Evolutionary conservation across 352 stramenopile species (phyloP).

Genomic region (Phytophthora sansomeana): DNA sequence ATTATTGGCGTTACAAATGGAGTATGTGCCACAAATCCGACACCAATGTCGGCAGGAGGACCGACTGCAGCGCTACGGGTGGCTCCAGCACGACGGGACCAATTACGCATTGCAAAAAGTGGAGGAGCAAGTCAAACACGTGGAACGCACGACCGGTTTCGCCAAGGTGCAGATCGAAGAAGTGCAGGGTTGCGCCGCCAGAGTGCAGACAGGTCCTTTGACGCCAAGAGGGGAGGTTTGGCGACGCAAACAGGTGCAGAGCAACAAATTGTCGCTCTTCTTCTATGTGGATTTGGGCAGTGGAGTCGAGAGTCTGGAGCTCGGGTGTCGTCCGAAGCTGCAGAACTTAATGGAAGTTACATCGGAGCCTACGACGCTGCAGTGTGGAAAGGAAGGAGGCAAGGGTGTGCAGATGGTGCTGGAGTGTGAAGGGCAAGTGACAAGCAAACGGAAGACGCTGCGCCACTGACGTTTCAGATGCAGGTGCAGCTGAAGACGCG

Average conservation of each 20-base stretch:
- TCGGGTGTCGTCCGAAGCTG: constrained; percentile 60
- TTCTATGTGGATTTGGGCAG: constrained; percentile 85
- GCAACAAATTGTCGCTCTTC: constrained; percentile 79
- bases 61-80: constrained; percentile 80
- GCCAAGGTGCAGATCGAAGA: constrained; percentile 36
- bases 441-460: too few relatives aligned
- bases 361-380: constrained; percentile 38
- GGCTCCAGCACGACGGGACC: constrained; percentile 75
- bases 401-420: not conserved
- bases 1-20: constrained; percentile 74
- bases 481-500: too few relatives aligned
- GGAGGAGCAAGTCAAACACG: constrained; percentile 79
- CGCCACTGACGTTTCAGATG: too few relatives aligned
- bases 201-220: constrained; percentile 50
- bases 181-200: constrained; percentile 57
- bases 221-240: constrained; percentile 56
- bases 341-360: constrained; percentile 62
- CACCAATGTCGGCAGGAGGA: constrained; percentile 84
- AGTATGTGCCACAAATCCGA: constrained; percentile 76
- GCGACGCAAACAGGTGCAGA: constrained; percentile 37
- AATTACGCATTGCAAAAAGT: constrained; percentile 66
- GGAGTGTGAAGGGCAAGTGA: too few relatives aligned
- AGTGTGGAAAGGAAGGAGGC: constrained; percentile 24
- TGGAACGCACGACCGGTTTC: constrained; percentile 71
- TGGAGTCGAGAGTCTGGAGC: constrained; percentile 63